Evolutionary conservation across 768 basidiomycete genomes (phyloP), one percentile per base, ranked within the genome.

Genomic region (Lentinula guzmanii): DNA sequence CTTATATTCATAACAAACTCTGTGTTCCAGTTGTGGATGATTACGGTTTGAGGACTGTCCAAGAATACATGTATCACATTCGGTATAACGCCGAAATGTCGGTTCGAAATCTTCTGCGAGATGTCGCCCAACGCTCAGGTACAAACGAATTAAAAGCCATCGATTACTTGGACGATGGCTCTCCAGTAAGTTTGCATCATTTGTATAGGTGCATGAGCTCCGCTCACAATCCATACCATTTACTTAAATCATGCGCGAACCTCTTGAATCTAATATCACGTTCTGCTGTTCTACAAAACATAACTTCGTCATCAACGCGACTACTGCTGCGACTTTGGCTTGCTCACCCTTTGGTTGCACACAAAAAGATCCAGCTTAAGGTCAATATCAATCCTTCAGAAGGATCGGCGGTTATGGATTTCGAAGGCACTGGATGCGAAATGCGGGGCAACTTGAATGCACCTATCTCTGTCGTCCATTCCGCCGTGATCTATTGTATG

Each of bases 41-140:
- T 65, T 96, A 96, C 66, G 83, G 87, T 5, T 80, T 97, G 45
- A 75, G 84, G 61, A 93, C 86, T 0, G 95, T 98, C 4, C 95
- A 96, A 69, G 86, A 91, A 68, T 96, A 96, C 72, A 96, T 96
- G 94, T 82, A 84, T 63, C 87, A 93, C 71, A 97, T 96, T 70
- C 87, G 91, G 33, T 75, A 80, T 37, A 98, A 96, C 67, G 95
- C 95, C 52, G 95, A 97, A 71, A 77, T 72, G 62, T 92, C 90
- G 11, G 95, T 98, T 3, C 83, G 95, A 56, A 85, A 86, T 65
- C 81, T 98, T 28, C 79, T 98, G 57, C 82, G 82, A 51, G 83
- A 88, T 55, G 90, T 93, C 6, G 90, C 78, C 37, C 83, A 83
- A 69, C 86, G 86, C 31, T 79, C 82, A 4, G 90, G 91, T 3